Base-by-base conservation (phyloP, 164 flowering plant genomes). In the Nelumbo lutea region DNA sequence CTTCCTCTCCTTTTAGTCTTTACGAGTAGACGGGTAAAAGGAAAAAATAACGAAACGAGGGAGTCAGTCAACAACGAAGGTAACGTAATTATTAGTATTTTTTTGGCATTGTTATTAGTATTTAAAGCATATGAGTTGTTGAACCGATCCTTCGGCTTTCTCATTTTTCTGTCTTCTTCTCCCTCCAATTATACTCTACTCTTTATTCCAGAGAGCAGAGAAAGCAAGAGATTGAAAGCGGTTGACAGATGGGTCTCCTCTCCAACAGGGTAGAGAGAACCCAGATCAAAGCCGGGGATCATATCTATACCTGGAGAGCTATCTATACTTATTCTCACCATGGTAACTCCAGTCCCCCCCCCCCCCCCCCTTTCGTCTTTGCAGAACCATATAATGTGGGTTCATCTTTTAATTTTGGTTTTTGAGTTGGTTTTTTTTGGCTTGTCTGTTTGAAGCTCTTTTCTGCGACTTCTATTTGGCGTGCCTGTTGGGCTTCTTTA, bases 321-420 rank as follows among this genome's bases (percentile, higher is more conserved):
- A 80, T 86, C 68, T 96, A 91, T 78, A 74, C 94, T 59, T 96
- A 96, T 79, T 87, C 99, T 74, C 99, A 93, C 72, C 99, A 96
- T 69, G 99, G 99, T 90, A 77, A 53, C 15, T 43, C 42, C 41
- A 68, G 14, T 9, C 27, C 47, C 13, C 52, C 42, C 56, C 50
- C 42, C 56, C 50, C 46, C 66, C 45, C 77, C n/a, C 69, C 39
- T 9, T 45, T 57, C 43, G 42, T 70, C 14, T 67, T 6, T 27
- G 50, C 42, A 9, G n/a, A 1, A n/a, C 9, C 27, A 4, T 69
- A 59, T 60, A 69, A 62, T 69, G 72, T 62, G 66, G 60, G 15
- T 42, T 69, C 42, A 8, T 64, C 40, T 14, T 53, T 0, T 42
- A 38, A 9, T 64, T 64, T 3, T 27, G 7, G 2, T 27, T 57